A percentile compares a stretch with the other conserved stretches of the same genome.
These are phyloP conservation scores for Aegilops umbellulata DNA, from an alignment of 176 grass and related monocot genomes.

Conservation along the genomic window DNA sequence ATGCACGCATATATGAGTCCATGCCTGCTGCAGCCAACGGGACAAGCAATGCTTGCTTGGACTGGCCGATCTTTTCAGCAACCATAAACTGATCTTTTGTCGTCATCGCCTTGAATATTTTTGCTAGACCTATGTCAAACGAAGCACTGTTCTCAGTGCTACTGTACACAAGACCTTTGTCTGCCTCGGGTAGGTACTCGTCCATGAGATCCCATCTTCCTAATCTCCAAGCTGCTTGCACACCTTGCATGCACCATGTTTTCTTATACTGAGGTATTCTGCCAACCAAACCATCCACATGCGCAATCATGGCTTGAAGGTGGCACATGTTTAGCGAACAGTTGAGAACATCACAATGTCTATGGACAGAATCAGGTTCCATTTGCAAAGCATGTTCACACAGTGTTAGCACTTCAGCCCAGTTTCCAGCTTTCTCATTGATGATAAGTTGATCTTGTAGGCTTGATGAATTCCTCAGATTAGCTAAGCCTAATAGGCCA, in stretches of 20 bases:
- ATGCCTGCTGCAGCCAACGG: conserved; percentile 93
- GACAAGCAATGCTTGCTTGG: conserved; percentile 84
- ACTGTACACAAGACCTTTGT: conserved; percentile 51
- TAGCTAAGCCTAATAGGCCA: conserved; percentile 85
- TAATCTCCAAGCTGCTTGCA: conserved; percentile 95
- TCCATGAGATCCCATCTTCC: conserved; percentile 98
- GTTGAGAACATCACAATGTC: conserved; percentile 96
- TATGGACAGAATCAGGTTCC: conserved; percentile 88
- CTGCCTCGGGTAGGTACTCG: conserved; percentile 73
- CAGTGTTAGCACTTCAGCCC: conserved; percentile 89
- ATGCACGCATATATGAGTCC: conserved; percentile 98
- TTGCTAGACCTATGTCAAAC: conserved; percentile 96
- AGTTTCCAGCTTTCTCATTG: conserved; percentile 94
- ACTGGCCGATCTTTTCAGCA: conserved; percentile 75
- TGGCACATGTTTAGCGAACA: conserved; percentile 97
- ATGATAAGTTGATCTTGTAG: conserved; percentile 97
- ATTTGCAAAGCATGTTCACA: conserved; percentile 96
- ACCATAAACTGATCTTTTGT: conserved; percentile 83
- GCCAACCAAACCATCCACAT: conserved; percentile 83
- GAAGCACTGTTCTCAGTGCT: conserved; percentile 70
- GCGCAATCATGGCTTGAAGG: conserved; percentile 92
- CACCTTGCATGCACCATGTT: conserved; percentile 96
- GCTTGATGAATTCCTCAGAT: conserved; percentile 78
- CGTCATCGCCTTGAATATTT: conserved; percentile 98
- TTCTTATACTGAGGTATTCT: conserved; percentile 81